A percentile compares a stretch with the other conserved stretches of the same genome.
Evolutionary conservation across 352 stramenopile genomes (phyloP).

Genomic region (Blastocystis sp.): DNA sequence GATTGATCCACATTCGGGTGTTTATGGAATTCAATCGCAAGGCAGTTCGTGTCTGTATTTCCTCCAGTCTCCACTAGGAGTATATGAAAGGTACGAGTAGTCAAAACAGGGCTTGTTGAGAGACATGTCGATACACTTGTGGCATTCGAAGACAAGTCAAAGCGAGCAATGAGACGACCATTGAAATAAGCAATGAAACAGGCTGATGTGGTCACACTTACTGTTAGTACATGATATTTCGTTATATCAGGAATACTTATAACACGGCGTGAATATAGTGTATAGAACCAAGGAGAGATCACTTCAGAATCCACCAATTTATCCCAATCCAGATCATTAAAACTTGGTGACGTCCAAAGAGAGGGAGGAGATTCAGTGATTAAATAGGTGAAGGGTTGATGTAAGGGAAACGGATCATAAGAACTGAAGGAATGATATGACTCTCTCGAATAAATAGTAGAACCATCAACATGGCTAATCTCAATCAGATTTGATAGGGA

Average conservation of each 20-base stretch:
- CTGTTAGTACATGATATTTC: not conserved
- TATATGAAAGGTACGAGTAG: not conserved
- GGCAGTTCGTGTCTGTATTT: not conserved
- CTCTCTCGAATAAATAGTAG: not conserved
- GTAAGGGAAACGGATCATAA: not conserved
- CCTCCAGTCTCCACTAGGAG: not conserved
- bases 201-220: not conserved
- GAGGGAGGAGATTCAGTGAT: not conserved
- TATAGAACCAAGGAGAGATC: not conserved
- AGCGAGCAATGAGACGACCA: not conserved
- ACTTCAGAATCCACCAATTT: not conserved
- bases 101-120: no score
- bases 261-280: not conserved
- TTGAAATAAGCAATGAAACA: not conserved
- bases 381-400: not conserved
- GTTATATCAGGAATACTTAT: not conserved
- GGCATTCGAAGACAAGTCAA: not conserved
- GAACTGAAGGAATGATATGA: not conserved
- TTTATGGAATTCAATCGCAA: no score
- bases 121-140: no score
- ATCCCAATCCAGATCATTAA: not conserved
- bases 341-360: not conserved
- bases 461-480: not conserved
- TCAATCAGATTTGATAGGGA: no score
- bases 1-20: no score